Base-by-base conservation (phyloP, 495 filamentous ascomycete species). In the Penicillium argentinense region DNA sequence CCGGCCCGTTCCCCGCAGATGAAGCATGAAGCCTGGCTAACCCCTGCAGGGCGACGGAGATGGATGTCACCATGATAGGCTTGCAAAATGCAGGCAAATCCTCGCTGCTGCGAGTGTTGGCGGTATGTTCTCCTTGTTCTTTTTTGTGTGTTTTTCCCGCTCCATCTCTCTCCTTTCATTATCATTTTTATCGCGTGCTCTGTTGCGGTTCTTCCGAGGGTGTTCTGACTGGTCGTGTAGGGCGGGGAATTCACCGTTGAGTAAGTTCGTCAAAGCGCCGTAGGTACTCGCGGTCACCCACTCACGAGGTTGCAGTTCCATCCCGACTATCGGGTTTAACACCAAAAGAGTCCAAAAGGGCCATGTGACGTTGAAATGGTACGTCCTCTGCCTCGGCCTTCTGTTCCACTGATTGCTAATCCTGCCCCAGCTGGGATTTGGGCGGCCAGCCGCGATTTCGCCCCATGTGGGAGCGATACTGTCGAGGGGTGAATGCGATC, bases 1-100 rank as follows among this genome's bases (percentile, higher is more conserved):
- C 45, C 64, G 66, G 63, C 50, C 66, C 64, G 63, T 68, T 36
- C 67, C 69, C 68, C 64, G 64, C 66, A 59, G 51, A 51, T 28
- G 51, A 57, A 52, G 50, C 26, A 18, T 36, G 17, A 39, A 21
- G 48, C 43, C 37, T 48, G 45, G 43, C 51, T 45, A 62, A 42
- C 28, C 30, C 44, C 37, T 59, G 52, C 45, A 98, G 93, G 93
- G 88, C 91, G 48, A 96, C 89, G 28, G 93, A 98, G 78, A 96
- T 98, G 89, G 92, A 98, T 68, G 89, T 98, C 67, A 98, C 93
- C 51, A 96, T 98, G 89, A 95, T 98, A 74, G 93, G 93, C 18
- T 74, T 98, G 66, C 93, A 98, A 66, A 98, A 98, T 73, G 93
- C 93, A 41, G 93, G 93, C 50, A 98, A 98, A 72, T 97, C 93